Evolutionary conservation across 2,329 filamentous ascomycete genomes (phyloP).

Genomic region (Pseudocercospora pini-densiflorae): DNA sequence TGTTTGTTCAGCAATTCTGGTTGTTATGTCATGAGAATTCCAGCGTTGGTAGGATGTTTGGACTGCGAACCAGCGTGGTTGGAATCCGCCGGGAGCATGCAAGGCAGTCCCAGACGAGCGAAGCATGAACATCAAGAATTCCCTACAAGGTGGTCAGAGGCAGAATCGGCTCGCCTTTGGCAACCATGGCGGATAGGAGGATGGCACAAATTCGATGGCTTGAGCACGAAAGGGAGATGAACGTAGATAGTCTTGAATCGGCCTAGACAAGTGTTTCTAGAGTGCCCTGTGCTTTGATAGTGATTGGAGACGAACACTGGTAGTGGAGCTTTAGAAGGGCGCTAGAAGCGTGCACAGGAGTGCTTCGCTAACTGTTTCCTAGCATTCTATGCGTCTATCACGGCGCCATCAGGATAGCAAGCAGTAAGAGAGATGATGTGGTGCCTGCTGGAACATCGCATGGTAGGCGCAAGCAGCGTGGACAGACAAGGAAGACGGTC

Average conservation of each 20-base stretch:
- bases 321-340: neutral
- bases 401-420: neutral
- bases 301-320: neutral
- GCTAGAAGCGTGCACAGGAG: neutral
- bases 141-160: neutral
- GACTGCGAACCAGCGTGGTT: neutral
- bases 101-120: slow-evolving; percentile 1
- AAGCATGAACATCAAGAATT: neutral
- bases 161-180: neutral
- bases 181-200: neutral
- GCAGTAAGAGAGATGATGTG: neutral
- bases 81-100: neutral
- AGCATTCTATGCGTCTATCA: neutral
- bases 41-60: neutral
- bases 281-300: neutral
- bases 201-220: neutral
- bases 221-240: neutral
- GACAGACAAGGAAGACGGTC: neutral
- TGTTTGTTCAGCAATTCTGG: neutral
- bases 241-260: neutral
- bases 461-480: neutral
- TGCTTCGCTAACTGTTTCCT: neutral
- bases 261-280: neutral
- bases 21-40: neutral
- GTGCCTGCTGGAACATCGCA: neutral